Evolutionary conservation across 1,139 yeast species (phyloP).

Genomic region (Debaryomyces psychrophilus): DNA sequence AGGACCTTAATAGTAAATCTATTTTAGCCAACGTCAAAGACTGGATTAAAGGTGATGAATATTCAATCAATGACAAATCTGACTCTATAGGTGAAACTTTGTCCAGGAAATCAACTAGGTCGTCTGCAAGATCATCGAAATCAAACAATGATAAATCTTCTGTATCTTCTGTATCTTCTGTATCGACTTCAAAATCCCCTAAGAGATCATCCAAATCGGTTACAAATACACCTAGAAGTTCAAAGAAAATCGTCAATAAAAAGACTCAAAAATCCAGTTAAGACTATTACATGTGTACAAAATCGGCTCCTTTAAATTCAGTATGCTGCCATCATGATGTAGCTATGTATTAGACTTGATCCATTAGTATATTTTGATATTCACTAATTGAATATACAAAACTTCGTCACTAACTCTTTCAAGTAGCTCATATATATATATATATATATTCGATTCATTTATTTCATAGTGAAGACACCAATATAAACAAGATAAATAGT

Average conservation of each 20-base stretch:
- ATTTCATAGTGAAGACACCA: no score
- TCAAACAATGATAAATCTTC: slow-evolving; percentile 5
- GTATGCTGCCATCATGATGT: neutral
- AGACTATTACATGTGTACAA: neutral
- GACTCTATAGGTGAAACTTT: slow-evolving; percentile 6
- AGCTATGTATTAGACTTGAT: neutral
- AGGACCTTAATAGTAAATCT: slow-evolving; percentile 48
- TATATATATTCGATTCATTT: no score
- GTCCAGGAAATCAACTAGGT: slow-evolving; percentile 9
- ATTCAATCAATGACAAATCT: slow-evolving; percentile 14
- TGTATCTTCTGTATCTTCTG: slow-evolving; percentile 5
- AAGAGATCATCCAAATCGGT: slow-evolving; percentile 7
- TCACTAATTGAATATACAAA: neutral
- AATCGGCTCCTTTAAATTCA: neutral
- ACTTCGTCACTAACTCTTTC: no score
- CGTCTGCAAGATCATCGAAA: slow-evolving; percentile 10
- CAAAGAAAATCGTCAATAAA: slow-evolving; percentile 21
- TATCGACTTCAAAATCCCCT: slow-evolving; percentile 14
- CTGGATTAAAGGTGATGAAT: slow-evolving; percentile 56
- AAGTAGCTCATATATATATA: no score
- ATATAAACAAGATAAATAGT: no score
- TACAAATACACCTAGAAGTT: slow-evolving; percentile 14
- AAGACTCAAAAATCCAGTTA: slow-evolving; percentile 12
- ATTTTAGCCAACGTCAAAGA: slow-evolving; percentile 66
- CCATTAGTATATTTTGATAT: neutral